Conservation (phyloP, 768 basidiomycete species). For the Lyophyllum shimeji region DNA sequence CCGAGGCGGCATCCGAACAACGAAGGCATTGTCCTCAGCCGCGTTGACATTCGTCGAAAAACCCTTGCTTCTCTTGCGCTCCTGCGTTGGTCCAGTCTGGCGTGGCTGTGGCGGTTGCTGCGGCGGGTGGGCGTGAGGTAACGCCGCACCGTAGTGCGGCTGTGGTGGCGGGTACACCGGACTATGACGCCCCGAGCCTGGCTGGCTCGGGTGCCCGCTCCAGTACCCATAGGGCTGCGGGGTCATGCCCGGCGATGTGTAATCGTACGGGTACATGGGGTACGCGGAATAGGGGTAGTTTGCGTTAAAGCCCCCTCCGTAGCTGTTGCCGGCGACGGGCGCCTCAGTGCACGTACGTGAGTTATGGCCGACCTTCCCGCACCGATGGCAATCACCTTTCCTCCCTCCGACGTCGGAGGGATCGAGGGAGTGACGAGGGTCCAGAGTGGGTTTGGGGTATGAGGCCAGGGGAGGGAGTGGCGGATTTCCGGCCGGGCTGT, state of each 20-base stretch:
- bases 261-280: constrained; percentile 18
- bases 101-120: constrained; percentile 12
- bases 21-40: not conserved
- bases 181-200: constrained; percentile 25
- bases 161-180: constrained; percentile 22
- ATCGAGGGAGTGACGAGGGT: too few relatives aligned
- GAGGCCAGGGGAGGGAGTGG: constrained; percentile 1
- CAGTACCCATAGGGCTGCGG: constrained; percentile 38
- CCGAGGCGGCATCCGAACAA: not conserved
- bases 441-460: too few relatives aligned
- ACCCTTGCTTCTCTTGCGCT: not conserved
- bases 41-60: not conserved
- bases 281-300: not conserved
- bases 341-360: not conserved
- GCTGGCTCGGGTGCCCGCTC: constrained; percentile 25
- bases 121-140: constrained; percentile 7
- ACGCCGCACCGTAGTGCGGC: constrained; percentile 10
- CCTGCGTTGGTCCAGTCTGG: not conserved
- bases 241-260: constrained; percentile 27
- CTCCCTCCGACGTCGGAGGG: not conserved
- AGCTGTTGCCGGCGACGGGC: not conserved
- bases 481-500: not conserved
- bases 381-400: not conserved
- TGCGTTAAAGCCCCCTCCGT: not conserved
- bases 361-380: not conserved